Conservation (phyloP, 495 filamentous ascomycete species). For the Hypoxylon fuscum region DNA sequence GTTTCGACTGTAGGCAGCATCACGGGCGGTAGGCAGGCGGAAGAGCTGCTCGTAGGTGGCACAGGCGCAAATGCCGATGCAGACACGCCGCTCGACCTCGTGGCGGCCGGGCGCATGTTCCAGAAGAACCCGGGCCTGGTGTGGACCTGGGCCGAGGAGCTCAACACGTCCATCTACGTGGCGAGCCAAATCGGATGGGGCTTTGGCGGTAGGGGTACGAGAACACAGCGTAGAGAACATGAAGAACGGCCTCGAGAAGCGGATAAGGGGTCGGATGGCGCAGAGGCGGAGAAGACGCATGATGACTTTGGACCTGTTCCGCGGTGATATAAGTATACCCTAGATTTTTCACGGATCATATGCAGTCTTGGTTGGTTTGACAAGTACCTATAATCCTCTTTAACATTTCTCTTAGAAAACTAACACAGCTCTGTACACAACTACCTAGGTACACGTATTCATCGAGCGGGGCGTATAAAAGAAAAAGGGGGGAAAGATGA, state of each 20-base stretch:
- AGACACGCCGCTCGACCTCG: constrained; percentile 62
- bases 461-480: no score
- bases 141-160: constrained; percentile 72
- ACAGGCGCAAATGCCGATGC: neutral
- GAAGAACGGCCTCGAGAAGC: neutral
- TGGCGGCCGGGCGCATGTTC: constrained; percentile 69
- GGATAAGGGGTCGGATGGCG: neutral
- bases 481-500: no score
- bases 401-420: no score
- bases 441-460: no score
- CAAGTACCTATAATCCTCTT: no score
- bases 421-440: no score
- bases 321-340: no score
- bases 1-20: constrained; percentile 72
- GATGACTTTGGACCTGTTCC: constrained; percentile 1
- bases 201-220: constrained; percentile 36
- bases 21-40: constrained; percentile 63
- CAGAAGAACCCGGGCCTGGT: constrained; percentile 75
- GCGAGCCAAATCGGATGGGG: constrained; percentile 75
- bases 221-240: neutral
- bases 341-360: no score
- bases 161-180: constrained; percentile 65
- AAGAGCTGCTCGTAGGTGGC: constrained; percentile 59
- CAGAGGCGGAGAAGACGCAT: neutral
- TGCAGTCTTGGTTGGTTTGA: no score